Evolutionary conservation across 2,329 filamentous ascomycete genomes (phyloP), one percentile per base, ranked within the genome.

Genomic region (Parascedosporium putredinis): DNA sequence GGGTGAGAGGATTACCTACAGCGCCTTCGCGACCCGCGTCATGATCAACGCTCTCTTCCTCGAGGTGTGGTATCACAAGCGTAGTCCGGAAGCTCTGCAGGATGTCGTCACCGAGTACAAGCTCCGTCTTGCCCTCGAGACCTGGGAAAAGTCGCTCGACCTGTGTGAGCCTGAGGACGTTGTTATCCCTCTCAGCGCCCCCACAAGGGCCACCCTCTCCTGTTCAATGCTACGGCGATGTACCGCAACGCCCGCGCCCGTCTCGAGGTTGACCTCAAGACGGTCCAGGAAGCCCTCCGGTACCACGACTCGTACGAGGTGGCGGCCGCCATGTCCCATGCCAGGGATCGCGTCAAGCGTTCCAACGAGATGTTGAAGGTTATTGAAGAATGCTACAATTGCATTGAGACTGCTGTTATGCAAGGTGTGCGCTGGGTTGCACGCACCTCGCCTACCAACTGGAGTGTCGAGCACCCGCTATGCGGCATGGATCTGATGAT

Each of bases 41-140:
- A 94, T 98, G 88, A 96, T 97, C 76, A 98, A 97, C 62, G 91
- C 93, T 9, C 75, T 98, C 55, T 98, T 97, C 75, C 77, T 98
- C 45, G 93, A 97, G 67, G 91, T 97, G 2, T 98, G 93, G 93
- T 95, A 95, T 63, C 88, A 97, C 72, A 96, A 96, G 78, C 87
- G 93, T 62, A 96, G 88, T 65, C 91, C 91, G n/a, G 90, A 97
- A 65, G 90, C 91, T 47, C 75, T 97, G 36, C 93, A 97, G 68
- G 91, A 97, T 62, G 90, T 97, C 34, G 91, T 97, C 42, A 95
- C 91, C 3, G 93, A 97, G 70, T 97, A 95, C 78, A 97, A 96
- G 74, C 84, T 98, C 54, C 83, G 93, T 51, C 80, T 96, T 49
- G 93, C 93, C 47, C 75, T 98, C 49, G 91, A 97, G 71, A 96